These are phyloP conservation scores for Pestalotiopsis sp. DNA, from an alignment of 2,329 filamentous ascomycete species.

Conservation along the genomic window DNA sequence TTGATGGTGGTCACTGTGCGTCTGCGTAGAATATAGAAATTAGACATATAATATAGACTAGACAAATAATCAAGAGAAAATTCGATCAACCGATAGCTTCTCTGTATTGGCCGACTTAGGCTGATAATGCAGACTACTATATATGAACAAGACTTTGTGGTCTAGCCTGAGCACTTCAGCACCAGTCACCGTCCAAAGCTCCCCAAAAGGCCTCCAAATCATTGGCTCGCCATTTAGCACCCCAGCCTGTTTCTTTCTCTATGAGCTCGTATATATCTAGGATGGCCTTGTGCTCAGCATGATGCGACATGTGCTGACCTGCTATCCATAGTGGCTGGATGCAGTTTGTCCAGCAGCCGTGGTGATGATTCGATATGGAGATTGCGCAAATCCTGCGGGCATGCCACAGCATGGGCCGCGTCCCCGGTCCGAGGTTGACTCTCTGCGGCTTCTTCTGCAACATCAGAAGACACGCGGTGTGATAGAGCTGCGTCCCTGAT, in stretches of 20 bases:
- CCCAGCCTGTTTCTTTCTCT: slow-evolving; percentile 55
- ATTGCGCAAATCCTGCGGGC: slow-evolving; percentile 3
- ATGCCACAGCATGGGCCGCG: slow-evolving; percentile 10
- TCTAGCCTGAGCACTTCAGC: background rate
- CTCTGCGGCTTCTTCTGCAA: slow-evolving; percentile 2
- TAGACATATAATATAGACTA: background rate
- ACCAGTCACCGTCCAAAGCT: slow-evolving; percentile 23
- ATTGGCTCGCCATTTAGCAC: slow-evolving; percentile 53
- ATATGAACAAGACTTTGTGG: background rate
- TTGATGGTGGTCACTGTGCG: slow-evolving; percentile 59
- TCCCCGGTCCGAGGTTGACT: background rate
- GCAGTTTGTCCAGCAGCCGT: slow-evolving; percentile 11
- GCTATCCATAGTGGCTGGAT: slow-evolving; percentile 10
- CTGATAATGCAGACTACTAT: background rate
- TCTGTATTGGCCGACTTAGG: too few relatives aligned
- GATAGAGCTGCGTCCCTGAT: slow-evolving; percentile 8
- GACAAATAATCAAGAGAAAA: background rate
- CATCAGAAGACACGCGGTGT: slow-evolving; percentile 6
- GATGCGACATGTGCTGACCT: slow-evolving; percentile 31
- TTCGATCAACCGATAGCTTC: too few relatives aligned
- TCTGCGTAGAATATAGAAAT: slow-evolving; percentile 26
- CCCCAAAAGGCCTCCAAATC: slow-evolving; percentile 57
- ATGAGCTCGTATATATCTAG: slow-evolving; percentile 49
- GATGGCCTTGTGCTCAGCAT: slow-evolving; percentile 45
- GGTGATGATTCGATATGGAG: slow-evolving; percentile 6